A percentile compares a stretch with the other conserved stretches of the same genome.
Evolutionary conservation across 768 basidiomycete species (phyloP).

Genomic region (Suillus brevipes): DNA sequence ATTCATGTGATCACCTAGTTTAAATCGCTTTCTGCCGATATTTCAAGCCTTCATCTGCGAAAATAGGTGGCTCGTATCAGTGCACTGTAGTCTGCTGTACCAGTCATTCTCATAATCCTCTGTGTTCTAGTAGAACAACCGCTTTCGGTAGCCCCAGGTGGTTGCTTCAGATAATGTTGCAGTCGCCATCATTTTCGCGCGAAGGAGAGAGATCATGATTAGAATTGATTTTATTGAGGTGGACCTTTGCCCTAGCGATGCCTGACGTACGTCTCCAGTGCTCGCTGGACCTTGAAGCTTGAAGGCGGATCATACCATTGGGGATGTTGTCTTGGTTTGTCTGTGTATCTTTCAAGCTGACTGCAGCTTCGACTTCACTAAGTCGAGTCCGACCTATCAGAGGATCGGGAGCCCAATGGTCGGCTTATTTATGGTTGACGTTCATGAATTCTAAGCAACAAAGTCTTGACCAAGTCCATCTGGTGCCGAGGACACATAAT

Average conservation of each 20-base stretch:
- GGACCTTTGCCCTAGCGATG: not conserved
- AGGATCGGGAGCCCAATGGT: not conserved
- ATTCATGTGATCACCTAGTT: not conserved
- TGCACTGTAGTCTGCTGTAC: conserved; percentile 2
- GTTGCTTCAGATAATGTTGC: no score
- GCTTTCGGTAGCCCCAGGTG: not conserved
- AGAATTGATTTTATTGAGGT: not conserved
- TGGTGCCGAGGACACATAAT: not conserved
- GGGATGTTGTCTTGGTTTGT: not conserved
- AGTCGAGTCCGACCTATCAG: not conserved
- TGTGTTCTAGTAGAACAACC: not conserved
- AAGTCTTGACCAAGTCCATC: not conserved
- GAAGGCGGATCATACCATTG: not conserved
- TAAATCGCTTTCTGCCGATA: not conserved
- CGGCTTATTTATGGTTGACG: not conserved
- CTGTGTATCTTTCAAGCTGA: not conserved
- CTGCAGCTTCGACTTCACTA: not conserved
- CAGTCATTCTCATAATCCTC: not conserved
- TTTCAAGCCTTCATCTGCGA: not conserved
- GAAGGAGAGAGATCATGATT: not conserved
- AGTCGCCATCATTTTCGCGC: not conserved
- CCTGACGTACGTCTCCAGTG: not conserved
- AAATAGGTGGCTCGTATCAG: not conserved
- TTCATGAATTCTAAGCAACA: not conserved
- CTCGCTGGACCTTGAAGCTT: not conserved